These are phyloP conservation scores for Epichloe sp. DNA, from an alignment of 2,329 filamentous ascomycete species.

Conservation along the genomic window DNA sequence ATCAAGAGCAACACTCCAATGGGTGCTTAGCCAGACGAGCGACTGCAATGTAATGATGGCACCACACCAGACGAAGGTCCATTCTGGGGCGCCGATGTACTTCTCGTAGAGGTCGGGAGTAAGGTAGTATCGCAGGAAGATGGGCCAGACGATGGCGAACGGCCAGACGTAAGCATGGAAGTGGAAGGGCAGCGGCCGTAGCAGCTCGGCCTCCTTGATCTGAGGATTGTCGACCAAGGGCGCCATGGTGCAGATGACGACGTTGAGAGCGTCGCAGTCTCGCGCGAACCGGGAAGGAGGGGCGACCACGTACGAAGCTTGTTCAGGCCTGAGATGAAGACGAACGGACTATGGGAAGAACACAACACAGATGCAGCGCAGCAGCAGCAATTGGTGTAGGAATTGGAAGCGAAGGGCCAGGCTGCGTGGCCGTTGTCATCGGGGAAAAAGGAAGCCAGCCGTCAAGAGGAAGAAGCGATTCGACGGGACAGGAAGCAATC, in stretches of 20 bases:
- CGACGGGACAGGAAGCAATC: not conserved
- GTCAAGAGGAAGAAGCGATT: not conserved
- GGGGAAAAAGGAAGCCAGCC: not conserved
- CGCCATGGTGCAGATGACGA: slow-evolving; percentile 37
- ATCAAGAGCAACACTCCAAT: slow-evolving; percentile 88
- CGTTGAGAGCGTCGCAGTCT: slow-evolving; percentile 1
- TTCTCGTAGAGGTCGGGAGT: slow-evolving; percentile 73
- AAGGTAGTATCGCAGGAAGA: slow-evolving; percentile 81
- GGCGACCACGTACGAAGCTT: not conserved
- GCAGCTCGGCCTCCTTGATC: slow-evolving; percentile 76
- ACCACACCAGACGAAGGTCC: slow-evolving; percentile 92
- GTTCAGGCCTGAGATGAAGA: not conserved
- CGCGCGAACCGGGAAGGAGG: not conserved
- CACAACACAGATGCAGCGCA: not conserved
- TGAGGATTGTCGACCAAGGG: slow-evolving; percentile 84
- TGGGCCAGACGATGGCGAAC: slow-evolving; percentile 81
- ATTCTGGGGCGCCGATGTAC: slow-evolving; percentile 88
- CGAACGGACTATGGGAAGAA: not conserved
- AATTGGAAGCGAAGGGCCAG: not conserved
- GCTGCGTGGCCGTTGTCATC: slow-evolving; percentile 4
- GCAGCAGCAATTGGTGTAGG: not conserved
- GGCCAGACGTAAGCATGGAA: slow-evolving; percentile 89
- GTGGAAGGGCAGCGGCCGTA: slow-evolving; percentile 70
- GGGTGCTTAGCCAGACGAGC: slow-evolving; percentile 86
- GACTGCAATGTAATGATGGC: slow-evolving; percentile 79